Conservation (phyloP, 2,329 filamentous ascomycete genomes). For the Neopestalotiopsis sp. region DNA sequence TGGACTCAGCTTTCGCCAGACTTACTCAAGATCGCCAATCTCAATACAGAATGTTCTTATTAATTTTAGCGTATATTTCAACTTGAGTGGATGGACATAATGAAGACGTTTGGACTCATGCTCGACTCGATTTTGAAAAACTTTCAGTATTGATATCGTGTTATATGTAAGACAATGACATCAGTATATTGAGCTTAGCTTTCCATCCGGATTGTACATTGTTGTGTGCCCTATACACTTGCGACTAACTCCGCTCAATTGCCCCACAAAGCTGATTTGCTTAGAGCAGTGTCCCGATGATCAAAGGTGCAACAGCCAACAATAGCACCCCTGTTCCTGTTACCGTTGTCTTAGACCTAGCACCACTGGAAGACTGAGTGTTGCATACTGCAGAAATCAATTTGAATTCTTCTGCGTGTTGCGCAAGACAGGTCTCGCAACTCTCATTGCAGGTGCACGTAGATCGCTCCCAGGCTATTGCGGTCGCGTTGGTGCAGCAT, state of each 20-base stretch:
- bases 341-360: neutral
- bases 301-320: neutral
- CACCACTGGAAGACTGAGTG: neutral
- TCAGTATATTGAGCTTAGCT: no score
- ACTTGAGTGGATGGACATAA: no score
- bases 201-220: no score
- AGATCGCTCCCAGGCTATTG: neutral
- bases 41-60: no score
- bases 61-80: no score
- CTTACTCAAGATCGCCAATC: no score
- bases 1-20: neutral
- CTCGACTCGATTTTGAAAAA: no score
- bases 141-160: no score
- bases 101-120: no score
- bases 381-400: conserved; percentile 7
- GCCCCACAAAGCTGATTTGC: neutral
- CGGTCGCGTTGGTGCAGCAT: neutral
- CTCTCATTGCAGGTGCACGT: neutral
- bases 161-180: no score
- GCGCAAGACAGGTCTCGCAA: conserved; percentile 2
- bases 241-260: neutral
- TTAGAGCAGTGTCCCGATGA: neutral
- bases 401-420: conserved; percentile 8
- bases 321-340: neutral
- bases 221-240: no score